phyloP scores from a whole-genome alignment of 2,329 filamentous ascomycete species.

The Sarocladium brachiariae region DNA sequence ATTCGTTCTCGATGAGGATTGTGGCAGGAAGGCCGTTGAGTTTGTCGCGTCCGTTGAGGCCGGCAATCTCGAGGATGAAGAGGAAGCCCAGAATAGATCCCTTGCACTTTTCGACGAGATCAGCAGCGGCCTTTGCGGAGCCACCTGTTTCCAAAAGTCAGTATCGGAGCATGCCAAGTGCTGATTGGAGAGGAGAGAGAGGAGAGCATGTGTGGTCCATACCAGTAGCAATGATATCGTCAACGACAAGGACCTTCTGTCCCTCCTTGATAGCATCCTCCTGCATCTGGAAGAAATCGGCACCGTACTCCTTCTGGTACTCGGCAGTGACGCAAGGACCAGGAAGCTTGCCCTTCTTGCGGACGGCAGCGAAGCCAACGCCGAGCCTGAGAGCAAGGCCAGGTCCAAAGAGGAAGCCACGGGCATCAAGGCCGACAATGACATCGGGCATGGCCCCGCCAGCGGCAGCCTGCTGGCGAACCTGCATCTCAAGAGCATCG shows the following conservation, averaged over 20 bases:
- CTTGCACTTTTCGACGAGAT: constrained; percentile 79
- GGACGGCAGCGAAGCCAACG: constrained; percentile 83
- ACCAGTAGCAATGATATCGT: constrained; percentile 99
- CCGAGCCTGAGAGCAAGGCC: constrained; percentile 76
- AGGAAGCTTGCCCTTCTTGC: constrained; percentile 94
- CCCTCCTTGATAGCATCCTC: constrained; percentile 74
- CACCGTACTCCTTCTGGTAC: constrained; percentile 94
- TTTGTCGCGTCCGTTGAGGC: constrained; percentile 86
- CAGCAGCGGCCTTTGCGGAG: constrained; percentile 79
- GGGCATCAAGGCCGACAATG: constrained; percentile 85
- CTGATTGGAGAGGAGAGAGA: background rate
- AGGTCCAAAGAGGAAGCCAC: constrained; percentile 93
- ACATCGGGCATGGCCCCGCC: constrained; percentile 67
- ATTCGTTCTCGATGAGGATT: constrained; percentile 64
- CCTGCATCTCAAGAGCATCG: constrained; percentile 77
- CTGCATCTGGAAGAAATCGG: constrained; percentile 96
- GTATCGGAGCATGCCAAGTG: constrained; percentile 1
- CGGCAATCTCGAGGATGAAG: constrained; percentile 93
- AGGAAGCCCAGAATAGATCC: constrained; percentile 83
- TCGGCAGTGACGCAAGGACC: constrained; percentile 78
- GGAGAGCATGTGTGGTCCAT: constrained; percentile 30
- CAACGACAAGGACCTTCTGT: constrained; percentile 86
- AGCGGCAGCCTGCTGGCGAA: constrained; percentile 54
- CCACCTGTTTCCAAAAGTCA: constrained; percentile 72
- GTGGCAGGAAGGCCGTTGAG: constrained; percentile 70